These are phyloP conservation scores for Royoungia palumana DNA, from an alignment of 768 basidiomycete genomes.

Conservation along the genomic window DNA sequence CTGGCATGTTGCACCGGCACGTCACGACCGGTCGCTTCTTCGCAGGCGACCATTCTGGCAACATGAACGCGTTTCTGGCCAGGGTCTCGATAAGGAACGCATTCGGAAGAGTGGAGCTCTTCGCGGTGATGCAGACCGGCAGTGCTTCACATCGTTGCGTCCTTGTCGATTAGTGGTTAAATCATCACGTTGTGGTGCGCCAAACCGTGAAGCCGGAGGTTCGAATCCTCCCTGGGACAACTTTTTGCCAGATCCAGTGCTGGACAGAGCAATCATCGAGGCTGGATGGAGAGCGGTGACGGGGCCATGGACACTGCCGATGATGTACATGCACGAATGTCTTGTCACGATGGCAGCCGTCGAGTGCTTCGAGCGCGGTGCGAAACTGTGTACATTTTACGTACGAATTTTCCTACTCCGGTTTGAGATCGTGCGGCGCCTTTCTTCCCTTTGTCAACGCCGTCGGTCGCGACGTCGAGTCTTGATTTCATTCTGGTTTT, in stretches of 20 bases:
- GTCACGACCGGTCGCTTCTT: neutral
- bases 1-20: neutral
- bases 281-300: no score
- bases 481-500: constrained; percentile 1
- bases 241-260: no score
- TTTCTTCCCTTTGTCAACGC: constrained; percentile 14
- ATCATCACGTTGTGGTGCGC: constrained; percentile 40
- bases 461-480: constrained; percentile 14
- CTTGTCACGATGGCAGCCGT: no score
- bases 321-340: no score
- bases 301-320: no score
- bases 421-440: constrained; percentile 16
- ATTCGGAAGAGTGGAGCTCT: no score
- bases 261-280: neutral
- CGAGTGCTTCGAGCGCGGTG: constrained; percentile 1
- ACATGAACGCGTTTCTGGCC: no score
- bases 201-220: constrained; percentile 39
- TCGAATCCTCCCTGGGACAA: constrained; percentile 38
- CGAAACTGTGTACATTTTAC: constrained; percentile 19
- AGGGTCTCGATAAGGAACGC: no score
- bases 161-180: constrained; percentile 46
- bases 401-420: constrained; percentile 28
- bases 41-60: no score
- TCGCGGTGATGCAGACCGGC: no score
- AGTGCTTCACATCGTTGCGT: constrained; percentile 3